Base-by-base conservation (phyloP, 2,329 filamentous ascomycete genomes). In the Ceratocystiopsis minuta region DNA sequence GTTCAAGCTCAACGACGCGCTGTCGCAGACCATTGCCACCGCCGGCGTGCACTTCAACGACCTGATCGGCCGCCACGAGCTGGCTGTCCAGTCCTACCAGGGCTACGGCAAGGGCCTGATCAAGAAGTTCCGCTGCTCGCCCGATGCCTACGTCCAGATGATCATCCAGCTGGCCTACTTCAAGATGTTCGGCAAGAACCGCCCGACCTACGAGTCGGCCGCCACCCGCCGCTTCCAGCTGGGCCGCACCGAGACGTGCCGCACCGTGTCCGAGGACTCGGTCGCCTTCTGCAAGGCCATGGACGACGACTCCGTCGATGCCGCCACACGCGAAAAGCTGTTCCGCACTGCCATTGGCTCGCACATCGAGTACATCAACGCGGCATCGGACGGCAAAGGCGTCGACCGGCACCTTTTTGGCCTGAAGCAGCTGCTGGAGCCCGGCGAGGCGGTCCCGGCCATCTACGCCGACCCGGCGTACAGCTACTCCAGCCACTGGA, bases 61-160 rank as follows among this genome's bases (percentile, higher is more conserved):
- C 51, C 74, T 93, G 47, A 94, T 98, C 50, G 75, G 75, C 48
- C 70, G 83, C 50, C 90, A 98, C 60, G 81, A 98, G 60, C 78
- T 98, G 37, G 75, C 82, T 17, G 87, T 98, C 3, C 88, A 96
- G 60, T 82, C 86, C 24, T 98, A 92, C 68, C 87, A 96, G 62
- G 88, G 80, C 53, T 98, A 98, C 60, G 90, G 90, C 59, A 98
- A 98, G 68, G 86, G 85, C 20, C 68, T 98, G 47, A 96, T 98
- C 70, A 98, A 98, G 77, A 92, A 94, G 63, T 96, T 98, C 77
- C 92, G 86, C 66, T 94, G 84, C 74, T 92, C 83, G 20, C 90
- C 90, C 28, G 92, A 98, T 54, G 90, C 88, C 31, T 98, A 92
- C 60, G 86, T 96, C 36, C 90, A 98, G 64, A 90, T 98, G 85